Percentiles rank a stretch among this genome's conserved stretches.
Evolutionary conservation across 2,329 filamentous ascomycete species (phyloP).

Genomic region (Fusarium secorum): DNA sequence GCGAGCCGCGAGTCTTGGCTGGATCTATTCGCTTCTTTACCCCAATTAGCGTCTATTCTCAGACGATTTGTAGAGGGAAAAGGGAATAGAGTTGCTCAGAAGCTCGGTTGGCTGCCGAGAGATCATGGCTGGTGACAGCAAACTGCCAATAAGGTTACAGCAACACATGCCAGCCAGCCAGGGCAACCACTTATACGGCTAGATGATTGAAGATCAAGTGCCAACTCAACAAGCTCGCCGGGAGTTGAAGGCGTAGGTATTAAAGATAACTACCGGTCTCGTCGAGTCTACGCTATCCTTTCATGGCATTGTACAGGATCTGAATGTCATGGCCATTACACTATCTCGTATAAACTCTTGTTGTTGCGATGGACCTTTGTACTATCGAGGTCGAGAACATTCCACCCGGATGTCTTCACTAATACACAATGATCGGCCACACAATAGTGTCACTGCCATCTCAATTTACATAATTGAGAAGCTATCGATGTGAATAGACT

Average conservation of each 20-base stretch:
- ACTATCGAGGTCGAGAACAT: not conserved
- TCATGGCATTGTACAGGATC: not conserved
- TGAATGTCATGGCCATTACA: not conserved
- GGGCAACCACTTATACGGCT: conserved; percentile 3
- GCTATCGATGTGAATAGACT: not conserved
- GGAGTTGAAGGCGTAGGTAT: not conserved
- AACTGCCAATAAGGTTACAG: conserved; percentile 30
- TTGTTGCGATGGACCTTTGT: not conserved
- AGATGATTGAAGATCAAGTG: conserved; percentile 15
- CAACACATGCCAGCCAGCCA: conserved; percentile 18
- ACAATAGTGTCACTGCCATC: not conserved
- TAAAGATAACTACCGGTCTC: not conserved
- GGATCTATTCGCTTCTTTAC: conserved; percentile 23
- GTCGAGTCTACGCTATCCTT: not conserved
- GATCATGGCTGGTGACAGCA: conserved; percentile 4
- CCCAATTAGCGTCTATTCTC: conserved; percentile 18
- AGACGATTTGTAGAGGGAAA: not conserved
- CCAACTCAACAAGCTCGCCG: not conserved
- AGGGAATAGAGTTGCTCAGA: conserved; percentile 9
- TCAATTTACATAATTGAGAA: not conserved
- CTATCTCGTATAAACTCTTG: not conserved
- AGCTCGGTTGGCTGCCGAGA: conserved; percentile 16
- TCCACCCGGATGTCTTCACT: not conserved
- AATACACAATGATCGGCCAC: not conserved
- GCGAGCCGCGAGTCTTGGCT: conserved; percentile 23